A percentile compares a stretch with the other conserved stretches of the same genome.
Evolutionary conservation across 805 yeast species (phyloP).

Genomic region (Candida takata): DNA sequence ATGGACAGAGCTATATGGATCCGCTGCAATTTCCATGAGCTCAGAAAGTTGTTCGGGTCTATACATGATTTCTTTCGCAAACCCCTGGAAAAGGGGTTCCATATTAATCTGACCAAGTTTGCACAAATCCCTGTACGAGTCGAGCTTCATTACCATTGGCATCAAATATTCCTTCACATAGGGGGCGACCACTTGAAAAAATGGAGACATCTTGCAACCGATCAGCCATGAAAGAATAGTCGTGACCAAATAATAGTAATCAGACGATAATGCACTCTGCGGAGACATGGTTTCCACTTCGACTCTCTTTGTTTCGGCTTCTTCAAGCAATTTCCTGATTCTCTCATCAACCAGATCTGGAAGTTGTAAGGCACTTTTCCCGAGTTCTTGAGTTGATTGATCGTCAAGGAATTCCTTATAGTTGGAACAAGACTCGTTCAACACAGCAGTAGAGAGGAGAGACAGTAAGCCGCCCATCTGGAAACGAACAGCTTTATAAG

Average conservation of each 20-base stretch:
- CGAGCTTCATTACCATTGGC: slow-evolving; percentile 62
- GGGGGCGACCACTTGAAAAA: slow-evolving; percentile 45
- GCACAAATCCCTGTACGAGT: slow-evolving; percentile 72
- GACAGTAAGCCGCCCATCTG: slow-evolving; percentile 53
- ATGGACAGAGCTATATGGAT: slow-evolving; percentile 39
- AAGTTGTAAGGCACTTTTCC: slow-evolving; percentile 25
- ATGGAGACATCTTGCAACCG: slow-evolving; percentile 46
- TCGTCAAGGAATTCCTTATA: slow-evolving; percentile 34
- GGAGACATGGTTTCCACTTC: slow-evolving; percentile 32
- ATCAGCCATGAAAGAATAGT: slow-evolving; percentile 58
- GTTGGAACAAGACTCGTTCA: slow-evolving; percentile 34
- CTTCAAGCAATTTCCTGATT: slow-evolving; percentile 38
- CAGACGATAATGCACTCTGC: slow-evolving; percentile 51
- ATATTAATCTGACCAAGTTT: slow-evolving; percentile 60
- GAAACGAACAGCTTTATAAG: slow-evolving; percentile 65
- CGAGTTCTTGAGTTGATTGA: slow-evolving; percentile 30
- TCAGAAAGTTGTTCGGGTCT: slow-evolving; percentile 34
- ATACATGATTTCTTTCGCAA: slow-evolving; percentile 41
- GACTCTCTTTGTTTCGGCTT: slow-evolving; percentile 35
- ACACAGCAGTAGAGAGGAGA: slow-evolving; percentile 32
- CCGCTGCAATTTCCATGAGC: slow-evolving; percentile 36
- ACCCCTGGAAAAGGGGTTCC: slow-evolving; percentile 33
- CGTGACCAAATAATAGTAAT: slow-evolving; percentile 56
- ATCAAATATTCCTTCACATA: slow-evolving; percentile 46
- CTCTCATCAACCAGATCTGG: slow-evolving; percentile 27